A percentile compares a stretch with the other conserved stretches of the same genome.
Conservation (phyloP, 164 flowering plant genomes). For the Annona cherimola region DNA sequence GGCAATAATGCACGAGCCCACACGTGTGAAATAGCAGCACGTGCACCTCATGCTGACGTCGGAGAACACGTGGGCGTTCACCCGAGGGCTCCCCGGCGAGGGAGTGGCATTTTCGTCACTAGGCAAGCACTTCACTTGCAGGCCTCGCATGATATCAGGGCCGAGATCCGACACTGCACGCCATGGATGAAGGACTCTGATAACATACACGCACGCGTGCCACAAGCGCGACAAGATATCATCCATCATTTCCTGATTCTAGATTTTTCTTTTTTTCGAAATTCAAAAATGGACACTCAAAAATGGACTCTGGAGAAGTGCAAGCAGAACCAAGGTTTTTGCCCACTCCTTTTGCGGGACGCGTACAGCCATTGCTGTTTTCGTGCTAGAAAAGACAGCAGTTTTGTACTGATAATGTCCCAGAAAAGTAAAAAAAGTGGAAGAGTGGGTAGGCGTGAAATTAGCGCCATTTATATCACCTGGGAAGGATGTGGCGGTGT, state of each 20-base stretch:
- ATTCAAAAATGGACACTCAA: too few relatives aligned
- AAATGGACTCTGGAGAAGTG: too few relatives aligned
- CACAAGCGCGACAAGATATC: neutral
- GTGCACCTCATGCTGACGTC: neutral
- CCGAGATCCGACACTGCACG: neutral
- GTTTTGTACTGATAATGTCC: neutral
- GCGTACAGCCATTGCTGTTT: neutral
- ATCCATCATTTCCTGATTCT: too few relatives aligned
- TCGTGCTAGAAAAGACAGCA: neutral
- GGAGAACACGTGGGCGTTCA: neutral
- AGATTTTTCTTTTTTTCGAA: too few relatives aligned
- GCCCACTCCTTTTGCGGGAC: conserved; percentile 1
- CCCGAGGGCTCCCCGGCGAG: neutral
- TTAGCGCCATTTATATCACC: conserved; percentile 13
- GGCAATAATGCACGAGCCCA: neutral
- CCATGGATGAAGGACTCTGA: neutral
- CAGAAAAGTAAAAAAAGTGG: neutral
- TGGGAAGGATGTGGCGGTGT: conserved; percentile 42
- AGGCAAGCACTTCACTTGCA: neutral
- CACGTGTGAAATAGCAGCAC: neutral
- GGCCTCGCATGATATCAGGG: neutral
- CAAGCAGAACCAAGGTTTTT: neutral
- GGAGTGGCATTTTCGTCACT: neutral
- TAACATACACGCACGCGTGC: neutral
- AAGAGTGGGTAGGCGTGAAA: neutral